Conservation (phyloP, 805 yeast genomes). For the Ogataea pilisensis region DNA sequence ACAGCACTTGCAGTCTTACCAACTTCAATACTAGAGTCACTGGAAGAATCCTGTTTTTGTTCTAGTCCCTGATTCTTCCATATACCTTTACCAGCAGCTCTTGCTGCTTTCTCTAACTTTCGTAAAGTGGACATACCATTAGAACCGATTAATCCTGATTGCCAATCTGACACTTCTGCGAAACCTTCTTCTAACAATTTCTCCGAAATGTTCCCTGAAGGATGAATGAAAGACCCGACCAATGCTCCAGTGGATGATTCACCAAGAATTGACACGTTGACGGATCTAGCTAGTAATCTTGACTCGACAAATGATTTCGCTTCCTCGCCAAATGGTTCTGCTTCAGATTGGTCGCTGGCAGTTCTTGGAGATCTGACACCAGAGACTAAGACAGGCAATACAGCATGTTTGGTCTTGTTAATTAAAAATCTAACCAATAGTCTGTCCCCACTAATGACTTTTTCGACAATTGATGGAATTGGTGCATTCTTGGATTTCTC, state of each 20-base stretch:
- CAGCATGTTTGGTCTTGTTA: slow-evolving; percentile 44
- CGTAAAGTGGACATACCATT: slow-evolving; percentile 57
- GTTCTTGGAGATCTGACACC: slow-evolving; percentile 75
- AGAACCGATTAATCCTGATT: slow-evolving; percentile 64
- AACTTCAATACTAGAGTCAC: slow-evolving; percentile 29
- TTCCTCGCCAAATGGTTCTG: slow-evolving; percentile 60
- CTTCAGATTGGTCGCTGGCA: slow-evolving; percentile 39
- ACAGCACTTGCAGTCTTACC: slow-evolving; percentile 52
- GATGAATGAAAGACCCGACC: slow-evolving; percentile 57
- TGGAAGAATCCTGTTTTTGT: slow-evolving; percentile 14
- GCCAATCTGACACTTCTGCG: slow-evolving; percentile 80
- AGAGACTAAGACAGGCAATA: slow-evolving; percentile 61
- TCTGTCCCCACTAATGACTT: slow-evolving; percentile 75
- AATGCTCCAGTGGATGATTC: slow-evolving; percentile 58
- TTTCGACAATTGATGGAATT: slow-evolving; percentile 62
- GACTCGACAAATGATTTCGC: slow-evolving; percentile 62
- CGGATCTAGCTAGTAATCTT: slow-evolving; percentile 58
- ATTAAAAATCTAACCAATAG: slow-evolving; percentile 55
- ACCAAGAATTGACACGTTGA: slow-evolving; percentile 56
- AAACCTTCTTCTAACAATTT: slow-evolving; percentile 64
- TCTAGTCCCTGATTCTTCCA: slow-evolving; percentile 41
- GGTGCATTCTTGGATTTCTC: slow-evolving; percentile 38
- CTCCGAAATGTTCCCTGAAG: slow-evolving; percentile 74
- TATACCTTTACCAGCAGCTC: slow-evolving; percentile 47
- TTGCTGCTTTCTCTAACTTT: slow-evolving; percentile 61